Conservation (phyloP, 805 yeast genomes). For the Candida odintsovae region DNA sequence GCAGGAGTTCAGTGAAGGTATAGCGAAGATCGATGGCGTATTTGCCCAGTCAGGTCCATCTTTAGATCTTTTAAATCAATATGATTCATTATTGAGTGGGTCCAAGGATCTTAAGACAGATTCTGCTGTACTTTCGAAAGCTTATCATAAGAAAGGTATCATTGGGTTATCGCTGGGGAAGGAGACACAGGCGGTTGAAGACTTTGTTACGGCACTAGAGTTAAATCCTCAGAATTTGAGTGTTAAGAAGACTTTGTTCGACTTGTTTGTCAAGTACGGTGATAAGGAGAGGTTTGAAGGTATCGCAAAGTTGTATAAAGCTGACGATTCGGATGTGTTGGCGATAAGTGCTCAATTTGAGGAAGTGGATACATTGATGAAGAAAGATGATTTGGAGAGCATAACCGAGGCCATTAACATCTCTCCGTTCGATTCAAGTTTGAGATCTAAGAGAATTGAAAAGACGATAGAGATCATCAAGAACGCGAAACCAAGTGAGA, state of each 20-base stretch:
- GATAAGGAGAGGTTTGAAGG: conserved; percentile 31
- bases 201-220: conserved; percentile 43
- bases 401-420: conserved; percentile 30
- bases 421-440: conserved; percentile 38
- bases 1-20: background rate
- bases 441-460: conserved; percentile 28
- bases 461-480: conserved; percentile 22
- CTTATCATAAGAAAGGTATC: conserved; percentile 55
- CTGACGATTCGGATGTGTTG: conserved; percentile 12
- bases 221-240: conserved; percentile 35
- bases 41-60: conserved; percentile 18
- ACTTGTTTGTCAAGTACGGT: conserved; percentile 49
- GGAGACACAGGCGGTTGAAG: conserved; percentile 45
- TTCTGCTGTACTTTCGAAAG: conserved; percentile 30
- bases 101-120: conserved; percentile 7
- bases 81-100: conserved; percentile 12
- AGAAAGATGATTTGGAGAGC: conserved; percentile 25
- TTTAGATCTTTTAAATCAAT: conserved; percentile 12
- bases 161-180: conserved; percentile 53
- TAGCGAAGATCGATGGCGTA: conserved; percentile 13
- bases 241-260: conserved; percentile 44
- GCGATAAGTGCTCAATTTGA: conserved; percentile 16
- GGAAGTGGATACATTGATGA: conserved; percentile 15
- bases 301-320: background rate
- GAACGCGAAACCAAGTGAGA: conserved; percentile 12